phyloP scores from a whole-genome alignment of 768 basidiomycete genomes.

The Tylopilus felleus region DNA sequence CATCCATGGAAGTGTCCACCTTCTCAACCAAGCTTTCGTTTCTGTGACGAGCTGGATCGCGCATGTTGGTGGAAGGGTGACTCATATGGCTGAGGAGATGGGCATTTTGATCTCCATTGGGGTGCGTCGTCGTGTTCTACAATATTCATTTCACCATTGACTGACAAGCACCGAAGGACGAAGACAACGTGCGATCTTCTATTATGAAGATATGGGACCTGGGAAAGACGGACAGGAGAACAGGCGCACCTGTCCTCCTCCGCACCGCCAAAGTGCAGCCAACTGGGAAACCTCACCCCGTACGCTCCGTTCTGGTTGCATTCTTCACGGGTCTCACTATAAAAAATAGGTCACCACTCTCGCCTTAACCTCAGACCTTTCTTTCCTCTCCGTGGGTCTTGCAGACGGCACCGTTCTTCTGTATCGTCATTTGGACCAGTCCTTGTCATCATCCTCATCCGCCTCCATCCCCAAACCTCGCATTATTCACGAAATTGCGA shows the following conservation, averaged over 20 bases:
- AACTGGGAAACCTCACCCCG: constrained; percentile 75
- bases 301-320: constrained; percentile 28
- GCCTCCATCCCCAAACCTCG: constrained; percentile 85
- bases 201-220: constrained; percentile 90
- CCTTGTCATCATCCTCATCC: constrained; percentile 64
- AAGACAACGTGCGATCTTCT: constrained; percentile 61
- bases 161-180: constrained; percentile 54
- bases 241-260: constrained; percentile 57
- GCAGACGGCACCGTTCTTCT: constrained; percentile 92
- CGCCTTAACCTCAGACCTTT: constrained; percentile 71
- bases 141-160: constrained; percentile 8
- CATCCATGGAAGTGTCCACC: constrained; percentile 78
- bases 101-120: constrained; percentile 87
- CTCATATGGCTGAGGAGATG: constrained; percentile 80
- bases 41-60: constrained; percentile 73
- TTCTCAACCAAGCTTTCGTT: constrained; percentile 73
- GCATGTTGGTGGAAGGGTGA: constrained; percentile 74
- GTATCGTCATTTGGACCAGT: constrained; percentile 90
- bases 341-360: constrained; percentile 63
- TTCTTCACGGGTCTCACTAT: background rate
- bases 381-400: constrained; percentile 90
- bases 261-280: constrained; percentile 76
- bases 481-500: constrained; percentile 75
- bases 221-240: constrained; percentile 62
- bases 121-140: constrained; percentile 43